phyloP scores from a whole-genome alignment of 2,329 filamentous ascomycete genomes.

The Teratosphaeria zuluensis region DNA sequence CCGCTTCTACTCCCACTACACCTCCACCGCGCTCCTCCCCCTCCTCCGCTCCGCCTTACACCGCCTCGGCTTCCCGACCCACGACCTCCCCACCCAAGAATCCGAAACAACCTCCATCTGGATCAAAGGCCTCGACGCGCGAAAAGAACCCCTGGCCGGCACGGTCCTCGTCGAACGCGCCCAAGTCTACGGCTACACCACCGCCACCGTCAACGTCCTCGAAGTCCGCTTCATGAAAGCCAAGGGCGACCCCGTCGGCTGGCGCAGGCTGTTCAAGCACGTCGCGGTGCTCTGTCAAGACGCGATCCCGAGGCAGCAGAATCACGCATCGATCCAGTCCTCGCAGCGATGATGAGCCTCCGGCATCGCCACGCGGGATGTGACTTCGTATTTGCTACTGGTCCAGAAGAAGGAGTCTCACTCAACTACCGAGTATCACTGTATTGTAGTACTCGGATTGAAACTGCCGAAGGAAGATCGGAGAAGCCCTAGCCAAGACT shows the following conservation, averaged over 20 bases:
- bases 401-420: too few relatives aligned
- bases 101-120: slow-evolving; percentile 47
- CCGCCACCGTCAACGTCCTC: slow-evolving; percentile 48
- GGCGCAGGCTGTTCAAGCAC: slow-evolving; percentile 94
- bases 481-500: too few relatives aligned
- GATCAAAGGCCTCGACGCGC: slow-evolving; percentile 63
- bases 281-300: slow-evolving; percentile 82
- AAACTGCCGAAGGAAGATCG: too few relatives aligned
- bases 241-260: slow-evolving; percentile 93
- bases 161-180: slow-evolving; percentile 65
- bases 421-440: too few relatives aligned
- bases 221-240: slow-evolving; percentile 89
- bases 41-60: slow-evolving; percentile 74
- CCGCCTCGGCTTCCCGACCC: slow-evolving; percentile 70
- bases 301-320: slow-evolving; percentile 43
- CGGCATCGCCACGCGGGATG: too few relatives aligned
- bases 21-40: slow-evolving; percentile 64
- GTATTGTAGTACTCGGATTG: too few relatives aligned
- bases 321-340: background rate
- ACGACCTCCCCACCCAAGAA: slow-evolving; percentile 31
- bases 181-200: slow-evolving; percentile 34
- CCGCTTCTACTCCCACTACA: slow-evolving; percentile 80
- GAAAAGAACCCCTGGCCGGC: slow-evolving; percentile 63
- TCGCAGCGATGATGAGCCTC: background rate
- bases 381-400: too few relatives aligned